Conservation (phyloP, 2,329 filamentous ascomycete species). For the Trichoderma gracile region DNA sequence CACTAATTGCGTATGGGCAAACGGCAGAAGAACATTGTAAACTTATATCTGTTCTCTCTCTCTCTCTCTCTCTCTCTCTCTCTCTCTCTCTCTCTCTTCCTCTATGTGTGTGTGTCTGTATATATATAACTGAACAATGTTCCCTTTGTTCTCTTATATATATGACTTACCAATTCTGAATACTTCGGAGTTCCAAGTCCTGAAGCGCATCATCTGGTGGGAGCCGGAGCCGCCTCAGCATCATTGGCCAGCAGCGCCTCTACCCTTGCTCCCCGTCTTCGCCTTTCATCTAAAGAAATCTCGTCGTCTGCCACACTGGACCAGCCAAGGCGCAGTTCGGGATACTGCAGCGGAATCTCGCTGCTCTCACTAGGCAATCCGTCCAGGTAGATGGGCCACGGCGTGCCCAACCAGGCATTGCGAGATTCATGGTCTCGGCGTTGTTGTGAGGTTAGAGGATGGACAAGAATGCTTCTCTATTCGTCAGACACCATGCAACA, state of each 20-base stretch:
- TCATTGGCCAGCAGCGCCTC: constrained; percentile 36
- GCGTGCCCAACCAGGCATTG: constrained; percentile 39
- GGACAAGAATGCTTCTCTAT: constrained; percentile 34
- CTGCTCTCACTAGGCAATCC: constrained; percentile 32
- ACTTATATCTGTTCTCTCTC: too few species aligned
- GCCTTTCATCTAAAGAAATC: constrained; percentile 36
- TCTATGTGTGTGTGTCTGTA: too few species aligned
- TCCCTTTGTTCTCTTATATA: too few species aligned
- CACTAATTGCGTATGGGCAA: too few species aligned
- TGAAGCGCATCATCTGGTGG: constrained; percentile 27
- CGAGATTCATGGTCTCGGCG: constrained; percentile 38
- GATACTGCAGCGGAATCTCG: constrained; percentile 38
- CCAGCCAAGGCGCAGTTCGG: constrained; percentile 37
- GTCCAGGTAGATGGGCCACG: constrained; percentile 40
- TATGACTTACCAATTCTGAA: too few species aligned
- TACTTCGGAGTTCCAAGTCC: too few species aligned
- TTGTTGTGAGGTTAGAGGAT: constrained; percentile 37
- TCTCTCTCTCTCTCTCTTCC: too few species aligned
- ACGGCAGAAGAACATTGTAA: too few species aligned
- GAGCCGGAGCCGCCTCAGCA: constrained; percentile 37
- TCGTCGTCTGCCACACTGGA: constrained; percentile 35
- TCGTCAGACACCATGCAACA: neutral
- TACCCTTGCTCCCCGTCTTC: constrained; percentile 34
- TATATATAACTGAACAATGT: too few species aligned
- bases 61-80: too few species aligned